These are phyloP conservation scores for Pestalotiopsis sp. DNA, from an alignment of 2,329 filamentous ascomycete genomes.

Conservation along the genomic window DNA sequence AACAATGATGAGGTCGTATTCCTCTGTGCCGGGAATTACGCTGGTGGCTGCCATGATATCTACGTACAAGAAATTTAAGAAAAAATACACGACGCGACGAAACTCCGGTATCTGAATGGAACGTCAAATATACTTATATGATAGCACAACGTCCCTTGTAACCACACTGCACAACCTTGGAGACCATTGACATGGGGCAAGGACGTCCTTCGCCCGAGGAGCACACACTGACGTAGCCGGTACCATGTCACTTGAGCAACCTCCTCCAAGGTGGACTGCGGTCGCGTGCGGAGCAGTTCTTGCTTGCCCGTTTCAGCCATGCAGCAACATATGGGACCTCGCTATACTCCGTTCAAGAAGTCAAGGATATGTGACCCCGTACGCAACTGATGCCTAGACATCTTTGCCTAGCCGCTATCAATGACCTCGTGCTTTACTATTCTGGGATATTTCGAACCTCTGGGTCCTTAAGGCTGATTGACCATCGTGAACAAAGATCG, in stretches of 20 bases:
- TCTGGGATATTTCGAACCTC: neutral
- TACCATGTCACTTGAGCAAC: neutral
- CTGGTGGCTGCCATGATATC: neutral
- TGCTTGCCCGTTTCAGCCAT: neutral
- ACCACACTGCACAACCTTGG: neutral
- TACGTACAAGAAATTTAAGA: neutral
- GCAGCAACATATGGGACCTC: neutral
- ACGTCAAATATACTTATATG: neutral
- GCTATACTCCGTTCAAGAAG: neutral
- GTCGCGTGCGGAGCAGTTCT: neutral
- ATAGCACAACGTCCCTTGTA: neutral
- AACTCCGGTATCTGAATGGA: neutral
- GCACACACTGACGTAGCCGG: neutral
- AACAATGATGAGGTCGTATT: conserved; percentile 62
- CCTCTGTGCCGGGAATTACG: neutral
- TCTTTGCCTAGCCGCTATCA: neutral
- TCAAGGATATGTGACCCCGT: neutral
- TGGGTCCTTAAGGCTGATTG: neutral
- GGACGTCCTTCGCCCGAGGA: neutral
- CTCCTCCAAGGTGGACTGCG: neutral
- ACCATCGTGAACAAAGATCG: neutral
- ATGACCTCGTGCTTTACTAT: neutral
- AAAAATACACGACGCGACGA: neutral
- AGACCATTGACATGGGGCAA: neutral
- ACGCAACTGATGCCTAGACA: neutral